Evolutionary conservation across 768 basidiomycete genomes (phyloP), one percentile per base, ranked within the genome.

Genomic region (Podaxis sp.): DNA sequence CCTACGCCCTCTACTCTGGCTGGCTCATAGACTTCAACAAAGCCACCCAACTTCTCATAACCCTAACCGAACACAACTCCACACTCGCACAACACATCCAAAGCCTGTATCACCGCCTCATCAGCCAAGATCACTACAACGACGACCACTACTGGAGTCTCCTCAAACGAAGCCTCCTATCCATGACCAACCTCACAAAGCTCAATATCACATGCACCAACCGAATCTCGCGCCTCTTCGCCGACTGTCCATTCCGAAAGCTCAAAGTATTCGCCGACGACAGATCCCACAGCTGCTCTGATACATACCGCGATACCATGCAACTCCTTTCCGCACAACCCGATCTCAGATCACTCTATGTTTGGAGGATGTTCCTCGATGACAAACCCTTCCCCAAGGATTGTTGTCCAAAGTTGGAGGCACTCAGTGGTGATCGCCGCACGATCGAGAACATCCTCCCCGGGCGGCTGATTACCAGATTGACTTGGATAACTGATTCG

Each of bases 381-480:
- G 42, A 27, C 6, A 28, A 56, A n/a, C 23, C 38, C 2, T n/a
- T 55, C n/a, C 54, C 40, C 11, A 13, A 42, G 7, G 21, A 10
- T 11, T 21, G 6, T 36, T 56, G 25, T 28, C 55, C 23, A 1
- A 47, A 56, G 14, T 27, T 56, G 25, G 44, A 46, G 3, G 42
- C 55, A n/a, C 44, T 56, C 1, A 56, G 42, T 7, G 55, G 55
- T 18, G 55, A 56, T 56, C 23, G 55, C 1, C 11, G 32, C 5
- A 56, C 55, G 7, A 56, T 56, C 28, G 55, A 56, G 44, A 27
- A 27, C 10, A 56, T 56, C 18, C 44, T 56, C 5, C 55, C 55
- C 18, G 55, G 55, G 9, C 23, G 44, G n/a, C 11, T 14, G 3
- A 44, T 56, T n/a, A 46, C 42, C 13, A 56, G 16, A 11, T 32